Evolutionary conservation across 2,329 filamentous ascomycete species (phyloP).

Genomic region (Fusarium graminum): DNA sequence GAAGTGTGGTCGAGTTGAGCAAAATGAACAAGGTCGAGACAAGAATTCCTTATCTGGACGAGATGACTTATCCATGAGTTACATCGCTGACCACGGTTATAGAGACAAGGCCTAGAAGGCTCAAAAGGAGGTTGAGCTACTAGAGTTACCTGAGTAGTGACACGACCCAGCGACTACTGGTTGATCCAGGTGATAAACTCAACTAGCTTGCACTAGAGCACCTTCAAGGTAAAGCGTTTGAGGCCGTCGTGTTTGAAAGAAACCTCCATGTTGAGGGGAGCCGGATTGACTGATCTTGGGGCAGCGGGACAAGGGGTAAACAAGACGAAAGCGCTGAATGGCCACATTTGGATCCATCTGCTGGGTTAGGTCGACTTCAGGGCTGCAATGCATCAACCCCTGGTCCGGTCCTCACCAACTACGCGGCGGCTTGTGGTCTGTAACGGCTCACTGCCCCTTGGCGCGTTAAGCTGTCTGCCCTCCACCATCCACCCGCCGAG

Average conservation of each 20-base stretch:
- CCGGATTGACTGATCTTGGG: slow-evolving; percentile 31
- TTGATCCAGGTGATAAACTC: slow-evolving; percentile 29
- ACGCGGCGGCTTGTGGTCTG: slow-evolving; percentile 36
- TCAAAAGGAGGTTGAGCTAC: slow-evolving; percentile 37
- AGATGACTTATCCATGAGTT: slow-evolving; percentile 25
- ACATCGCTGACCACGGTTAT: slow-evolving; percentile 5
- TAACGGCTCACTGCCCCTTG: slow-evolving; percentile 39
- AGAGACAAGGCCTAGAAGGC: slow-evolving; percentile 43
- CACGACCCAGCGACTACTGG: slow-evolving; percentile 16
- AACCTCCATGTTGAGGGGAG: slow-evolving; percentile 21
- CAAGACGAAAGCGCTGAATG: slow-evolving; percentile 25
- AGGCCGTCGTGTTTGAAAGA: slow-evolving; percentile 34
- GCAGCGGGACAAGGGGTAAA: slow-evolving; percentile 35
- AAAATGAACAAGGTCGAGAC: slow-evolving; percentile 21
- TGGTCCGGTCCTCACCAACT: slow-evolving; percentile 26
- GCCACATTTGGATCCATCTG: slow-evolving; percentile 24
- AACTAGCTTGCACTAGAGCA: slow-evolving; percentile 28
- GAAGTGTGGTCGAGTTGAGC: slow-evolving; percentile 35
- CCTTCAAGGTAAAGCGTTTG: slow-evolving; percentile 35
- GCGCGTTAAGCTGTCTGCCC: slow-evolving; percentile 40
- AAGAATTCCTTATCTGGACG: slow-evolving; percentile 32
- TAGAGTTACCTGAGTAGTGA: slow-evolving; percentile 19
- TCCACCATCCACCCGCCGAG: slow-evolving; percentile 16
- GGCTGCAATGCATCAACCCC: slow-evolving; percentile 42
- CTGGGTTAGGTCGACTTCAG: slow-evolving; percentile 37